These are phyloP conservation scores for Chaetoceros muelleri DNA, from an alignment of 108 stramenopile genomes.

Conservation along the genomic window DNA sequence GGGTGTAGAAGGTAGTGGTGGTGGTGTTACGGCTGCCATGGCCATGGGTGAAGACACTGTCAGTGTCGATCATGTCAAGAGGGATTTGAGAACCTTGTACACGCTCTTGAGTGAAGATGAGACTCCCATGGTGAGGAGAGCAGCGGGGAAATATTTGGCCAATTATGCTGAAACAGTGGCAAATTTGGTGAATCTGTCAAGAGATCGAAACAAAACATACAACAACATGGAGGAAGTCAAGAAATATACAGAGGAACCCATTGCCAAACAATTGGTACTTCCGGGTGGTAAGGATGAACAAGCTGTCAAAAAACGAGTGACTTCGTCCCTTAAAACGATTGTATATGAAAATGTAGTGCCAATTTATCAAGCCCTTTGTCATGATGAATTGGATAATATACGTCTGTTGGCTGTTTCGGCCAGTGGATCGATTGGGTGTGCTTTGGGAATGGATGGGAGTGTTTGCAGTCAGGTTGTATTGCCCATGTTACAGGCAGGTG, in stretches of 20 bases:
- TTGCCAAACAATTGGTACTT: neutral
- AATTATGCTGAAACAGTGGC: constrained; percentile 35
- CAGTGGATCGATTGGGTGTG: constrained; percentile 55
- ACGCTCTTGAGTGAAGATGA: constrained; percentile 81
- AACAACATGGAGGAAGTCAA: constrained; percentile 7
- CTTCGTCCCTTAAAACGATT: neutral
- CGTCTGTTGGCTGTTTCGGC: constrained; percentile 81
- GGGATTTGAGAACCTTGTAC: constrained; percentile 53
- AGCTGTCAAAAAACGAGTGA: neutral
- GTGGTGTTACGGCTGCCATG: neutral
- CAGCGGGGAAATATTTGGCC: constrained; percentile 73
- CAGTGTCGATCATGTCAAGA: constrained; percentile 18
- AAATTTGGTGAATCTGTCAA: constrained; percentile 24
- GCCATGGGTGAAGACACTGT: too few relatives aligned
- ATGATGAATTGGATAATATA: constrained; percentile 95
- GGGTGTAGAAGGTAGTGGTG: neutral
- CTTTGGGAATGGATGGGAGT: constrained; percentile 29
- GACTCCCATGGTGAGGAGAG: constrained; percentile 95
- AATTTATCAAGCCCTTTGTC: constrained; percentile 64
- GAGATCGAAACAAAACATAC: constrained; percentile 17
- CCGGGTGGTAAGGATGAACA: neutral
- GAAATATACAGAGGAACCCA: neutral
- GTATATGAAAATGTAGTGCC: constrained; percentile 35
- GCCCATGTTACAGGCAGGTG: constrained; percentile 65
- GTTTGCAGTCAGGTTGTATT: constrained; percentile 48